These are phyloP conservation scores for Solanum bulbocastanum DNA, from an alignment of 257 asterid species.

Conservation along the genomic window DNA sequence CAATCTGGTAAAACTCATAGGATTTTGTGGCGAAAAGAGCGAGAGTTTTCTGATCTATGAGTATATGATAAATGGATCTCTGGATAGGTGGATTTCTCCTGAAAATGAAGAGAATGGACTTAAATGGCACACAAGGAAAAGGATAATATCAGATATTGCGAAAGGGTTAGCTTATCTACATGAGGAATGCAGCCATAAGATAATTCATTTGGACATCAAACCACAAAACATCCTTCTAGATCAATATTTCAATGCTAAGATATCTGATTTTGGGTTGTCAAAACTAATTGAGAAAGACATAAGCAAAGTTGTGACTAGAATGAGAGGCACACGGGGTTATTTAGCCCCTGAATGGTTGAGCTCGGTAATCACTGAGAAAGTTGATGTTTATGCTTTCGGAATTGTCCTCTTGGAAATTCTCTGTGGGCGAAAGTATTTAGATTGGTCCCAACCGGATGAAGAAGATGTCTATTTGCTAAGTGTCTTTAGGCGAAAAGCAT, in stretches of 20 bases:
- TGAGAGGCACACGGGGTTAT: background rate
- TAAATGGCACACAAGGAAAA: background rate
- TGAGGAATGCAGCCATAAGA: constrained; percentile 9
- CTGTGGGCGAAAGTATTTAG: constrained; percentile 12
- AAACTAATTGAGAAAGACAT: constrained; percentile 10
- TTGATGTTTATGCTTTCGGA: constrained; percentile 6
- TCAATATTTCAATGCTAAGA: constrained; percentile 12
- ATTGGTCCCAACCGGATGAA: background rate
- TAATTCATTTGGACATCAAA: constrained; percentile 17
- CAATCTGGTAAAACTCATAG: constrained; percentile 11
- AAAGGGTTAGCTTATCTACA: background rate
- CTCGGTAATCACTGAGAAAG: constrained; percentile 9
- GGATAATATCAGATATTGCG: background rate
- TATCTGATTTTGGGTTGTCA: constrained; percentile 19
- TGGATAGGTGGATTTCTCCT: background rate
- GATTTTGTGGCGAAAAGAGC: constrained; percentile 3
- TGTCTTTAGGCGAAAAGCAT: background rate
- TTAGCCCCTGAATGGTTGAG: background rate
- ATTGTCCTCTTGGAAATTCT: background rate
- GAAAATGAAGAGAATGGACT: background rate
- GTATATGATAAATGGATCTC: background rate
- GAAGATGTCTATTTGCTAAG: background rate
- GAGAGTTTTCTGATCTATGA: background rate
- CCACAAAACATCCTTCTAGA: constrained; percentile 20
- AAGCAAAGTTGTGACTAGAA: constrained; percentile 7